Conservation (phyloP, 208 protist species). For the Vickermania ingenoplastis region DNA sequence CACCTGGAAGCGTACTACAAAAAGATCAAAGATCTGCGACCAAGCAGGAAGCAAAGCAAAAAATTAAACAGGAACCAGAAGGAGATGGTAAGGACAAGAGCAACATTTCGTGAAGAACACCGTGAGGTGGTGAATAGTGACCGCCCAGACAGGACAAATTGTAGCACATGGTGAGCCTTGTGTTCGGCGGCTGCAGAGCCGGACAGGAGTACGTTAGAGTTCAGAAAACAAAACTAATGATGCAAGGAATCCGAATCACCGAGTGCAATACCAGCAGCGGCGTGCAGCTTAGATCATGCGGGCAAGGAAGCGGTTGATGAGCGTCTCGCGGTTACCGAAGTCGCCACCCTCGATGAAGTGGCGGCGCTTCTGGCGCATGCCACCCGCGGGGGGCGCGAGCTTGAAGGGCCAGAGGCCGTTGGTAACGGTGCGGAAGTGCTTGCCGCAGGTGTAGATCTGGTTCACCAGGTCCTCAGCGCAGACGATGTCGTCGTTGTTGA, state of each 20-base stretch:
- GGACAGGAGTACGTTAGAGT: too few species aligned
- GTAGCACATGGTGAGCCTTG: too few species aligned
- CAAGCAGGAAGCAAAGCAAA: conserved; percentile 7
- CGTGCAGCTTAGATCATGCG: conserved; percentile 99
- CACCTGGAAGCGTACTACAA: background rate
- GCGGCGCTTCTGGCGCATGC: conserved; percentile 93
- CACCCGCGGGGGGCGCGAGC: conserved; percentile 92
- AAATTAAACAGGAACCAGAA: conserved; percentile 1
- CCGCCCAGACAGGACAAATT: too few species aligned
- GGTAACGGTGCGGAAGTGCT: conserved; percentile 97
- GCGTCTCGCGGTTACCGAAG: conserved; percentile 98
- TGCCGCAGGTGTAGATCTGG: conserved; percentile 99
- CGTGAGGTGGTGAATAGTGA: background rate
- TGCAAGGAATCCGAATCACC: too few species aligned
- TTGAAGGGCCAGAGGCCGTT: conserved; percentile 99
- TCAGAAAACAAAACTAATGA: too few species aligned
- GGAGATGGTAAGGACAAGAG: conserved; percentile 4
- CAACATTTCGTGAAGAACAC: background rate
- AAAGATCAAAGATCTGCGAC: background rate
- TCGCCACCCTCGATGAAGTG: conserved; percentile 99
- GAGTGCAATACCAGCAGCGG: too few species aligned
- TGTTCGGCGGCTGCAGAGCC: too few species aligned
- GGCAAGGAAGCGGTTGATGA: conserved; percentile 97
- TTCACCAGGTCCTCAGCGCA: conserved; percentile 99
- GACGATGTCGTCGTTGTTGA: conserved; percentile 93